phyloP scores from a whole-genome alignment of 2,329 filamentous ascomycete genomes.

The Elsinoe necatrix region DNA sequence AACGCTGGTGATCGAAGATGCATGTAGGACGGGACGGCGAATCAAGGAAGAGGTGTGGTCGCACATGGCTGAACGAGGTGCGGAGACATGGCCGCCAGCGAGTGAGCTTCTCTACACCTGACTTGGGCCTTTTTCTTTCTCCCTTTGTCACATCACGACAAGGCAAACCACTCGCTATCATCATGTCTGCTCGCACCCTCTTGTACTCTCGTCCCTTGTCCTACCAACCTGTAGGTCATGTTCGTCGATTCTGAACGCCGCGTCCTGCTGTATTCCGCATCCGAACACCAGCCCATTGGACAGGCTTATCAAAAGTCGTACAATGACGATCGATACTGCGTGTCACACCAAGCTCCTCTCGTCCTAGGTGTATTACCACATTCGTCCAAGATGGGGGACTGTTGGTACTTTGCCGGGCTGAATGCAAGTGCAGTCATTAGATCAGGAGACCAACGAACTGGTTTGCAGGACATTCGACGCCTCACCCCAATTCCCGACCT shows the following conservation, averaged over 20 bases:
- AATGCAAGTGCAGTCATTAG: constrained; percentile 11
- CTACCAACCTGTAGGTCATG: background rate
- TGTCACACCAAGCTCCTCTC: background rate
- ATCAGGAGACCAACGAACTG: background rate
- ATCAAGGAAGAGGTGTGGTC: background rate
- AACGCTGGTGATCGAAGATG: background rate
- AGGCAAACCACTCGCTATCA: background rate
- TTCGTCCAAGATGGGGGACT: background rate
- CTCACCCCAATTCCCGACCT: constrained; percentile 4
- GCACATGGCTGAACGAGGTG: background rate
- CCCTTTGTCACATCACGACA: background rate
- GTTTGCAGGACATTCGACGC: constrained; percentile 4
- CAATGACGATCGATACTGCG: background rate
- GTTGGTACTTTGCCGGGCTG: constrained; percentile 11
- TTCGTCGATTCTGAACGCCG: constrained; percentile 2
- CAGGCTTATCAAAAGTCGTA: background rate
- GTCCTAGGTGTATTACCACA: background rate
- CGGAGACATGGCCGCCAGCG: background rate
- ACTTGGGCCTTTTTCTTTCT: background rate
- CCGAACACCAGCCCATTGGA: background rate
- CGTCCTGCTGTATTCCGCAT: background rate
- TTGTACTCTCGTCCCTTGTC: background rate
- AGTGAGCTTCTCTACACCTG: background rate
- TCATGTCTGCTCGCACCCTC: background rate
- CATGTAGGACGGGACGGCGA: background rate